These are phyloP conservation scores for Dinochytrium kinnereticum DNA, from an alignment of 371 early-diverging fungal genomes.

Conservation along the genomic window DNA sequence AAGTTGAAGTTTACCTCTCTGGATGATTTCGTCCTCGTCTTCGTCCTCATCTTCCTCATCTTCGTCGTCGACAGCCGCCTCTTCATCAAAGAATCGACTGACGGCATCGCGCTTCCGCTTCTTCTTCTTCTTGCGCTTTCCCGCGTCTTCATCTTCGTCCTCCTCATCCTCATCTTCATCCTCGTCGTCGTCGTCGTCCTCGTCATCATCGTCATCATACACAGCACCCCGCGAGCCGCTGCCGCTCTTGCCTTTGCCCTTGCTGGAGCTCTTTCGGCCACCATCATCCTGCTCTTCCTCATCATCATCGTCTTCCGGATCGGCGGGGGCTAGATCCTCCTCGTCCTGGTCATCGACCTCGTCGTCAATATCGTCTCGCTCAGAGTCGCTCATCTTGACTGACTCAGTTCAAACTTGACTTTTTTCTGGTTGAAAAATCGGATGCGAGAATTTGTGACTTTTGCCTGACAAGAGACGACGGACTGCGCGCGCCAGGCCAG, in stretches of 20 bases:
- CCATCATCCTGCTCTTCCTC: conserved; percentile 17
- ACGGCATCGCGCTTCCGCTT: conserved; percentile 18
- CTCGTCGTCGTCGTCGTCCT: conserved; percentile 31
- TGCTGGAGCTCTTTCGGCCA: not conserved
- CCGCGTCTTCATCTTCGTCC: conserved; percentile 31
- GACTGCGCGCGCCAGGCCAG: no score
- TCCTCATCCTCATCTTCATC: conserved; percentile 13
- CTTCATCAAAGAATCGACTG: conserved; percentile 62
- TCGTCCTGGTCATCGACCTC: not conserved
- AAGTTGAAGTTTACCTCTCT: not conserved
- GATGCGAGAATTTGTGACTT: no score
- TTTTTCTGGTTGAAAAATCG: no score
- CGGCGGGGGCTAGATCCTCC: not conserved
- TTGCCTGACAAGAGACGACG: no score
- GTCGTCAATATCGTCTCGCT: not conserved
- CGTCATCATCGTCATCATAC: conserved; percentile 25
- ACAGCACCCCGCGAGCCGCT: conserved; percentile 19
- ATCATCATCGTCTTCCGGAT: not conserved
- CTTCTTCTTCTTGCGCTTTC: conserved; percentile 11
- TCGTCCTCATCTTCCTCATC: conserved; percentile 79
- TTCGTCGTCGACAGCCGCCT: conserved; percentile 77
- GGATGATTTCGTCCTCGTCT: conserved; percentile 44
- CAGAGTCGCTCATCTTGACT: not conserved
- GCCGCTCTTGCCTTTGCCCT: no score
- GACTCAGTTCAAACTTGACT: not conserved